Evolutionary conservation across 2,329 filamentous ascomycete genomes (phyloP).

Genomic region (Penicillium hordei): DNA sequence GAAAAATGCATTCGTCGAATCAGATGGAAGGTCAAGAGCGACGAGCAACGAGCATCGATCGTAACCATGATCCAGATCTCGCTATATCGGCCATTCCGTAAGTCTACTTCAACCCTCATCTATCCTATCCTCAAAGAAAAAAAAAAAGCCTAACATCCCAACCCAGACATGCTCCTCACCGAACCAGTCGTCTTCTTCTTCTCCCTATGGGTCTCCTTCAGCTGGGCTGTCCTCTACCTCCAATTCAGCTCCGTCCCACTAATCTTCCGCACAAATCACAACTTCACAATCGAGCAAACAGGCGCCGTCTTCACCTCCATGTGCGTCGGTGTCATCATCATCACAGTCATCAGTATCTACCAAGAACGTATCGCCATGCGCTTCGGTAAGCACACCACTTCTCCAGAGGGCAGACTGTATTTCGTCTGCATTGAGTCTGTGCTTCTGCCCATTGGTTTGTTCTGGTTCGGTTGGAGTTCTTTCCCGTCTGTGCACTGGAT

Average conservation of each 20-base stretch:
- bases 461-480: constrained; percentile 75
- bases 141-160: neutral
- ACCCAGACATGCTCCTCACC: constrained; percentile 54
- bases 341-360: constrained; percentile 67
- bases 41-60: constrained; percentile 72
- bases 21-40: constrained; percentile 75
- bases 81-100: constrained; percentile 71
- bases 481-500: constrained; percentile 67
- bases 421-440: constrained; percentile 75
- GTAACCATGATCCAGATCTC: constrained; percentile 70
- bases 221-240: constrained; percentile 85
- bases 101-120: constrained; percentile 22
- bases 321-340: constrained; percentile 64
- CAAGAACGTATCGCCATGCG: constrained; percentile 66
- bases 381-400: constrained; percentile 46
- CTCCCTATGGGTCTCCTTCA: constrained; percentile 84
- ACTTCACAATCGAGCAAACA: constrained; percentile 65
- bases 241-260: constrained; percentile 79
- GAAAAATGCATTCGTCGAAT: constrained; percentile 54
- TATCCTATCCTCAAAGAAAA: neutral
- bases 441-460: constrained; percentile 75
- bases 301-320: constrained; percentile 75
- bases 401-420: constrained; percentile 77
- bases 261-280: constrained; percentile 67
- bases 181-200: constrained; percentile 70